phyloP scores from a whole-genome alignment of 768 basidiomycete species.

The Myochromella boudieri region DNA sequence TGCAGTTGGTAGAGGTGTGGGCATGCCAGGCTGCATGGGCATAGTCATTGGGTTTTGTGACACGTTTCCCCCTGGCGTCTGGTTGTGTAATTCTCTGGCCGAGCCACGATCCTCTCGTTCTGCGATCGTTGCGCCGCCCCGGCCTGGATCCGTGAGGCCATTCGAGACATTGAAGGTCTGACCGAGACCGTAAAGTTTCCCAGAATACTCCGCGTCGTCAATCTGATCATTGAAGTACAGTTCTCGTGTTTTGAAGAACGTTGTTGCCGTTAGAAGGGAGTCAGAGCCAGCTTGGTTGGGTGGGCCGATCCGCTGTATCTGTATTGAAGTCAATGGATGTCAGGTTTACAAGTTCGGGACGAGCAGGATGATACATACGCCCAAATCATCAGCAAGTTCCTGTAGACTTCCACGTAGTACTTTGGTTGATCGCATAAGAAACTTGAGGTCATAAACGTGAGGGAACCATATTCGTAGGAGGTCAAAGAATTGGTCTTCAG shows the following conservation, averaged over 20 bases:
- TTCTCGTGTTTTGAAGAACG: constrained; percentile 96
- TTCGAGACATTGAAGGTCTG: constrained; percentile 72
- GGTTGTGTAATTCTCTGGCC: constrained; percentile 52
- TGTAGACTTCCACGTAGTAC: constrained; percentile 87
- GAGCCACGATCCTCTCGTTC: constrained; percentile 72
- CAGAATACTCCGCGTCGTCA: constrained; percentile 80
- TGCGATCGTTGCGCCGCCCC: constrained; percentile 79
- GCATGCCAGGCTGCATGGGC: constrained; percentile 42
- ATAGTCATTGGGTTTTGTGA: constrained; percentile 50
- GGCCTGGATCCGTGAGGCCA: constrained; percentile 61
- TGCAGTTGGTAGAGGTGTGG: constrained; percentile 47
- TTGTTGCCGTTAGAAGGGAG: constrained; percentile 87
- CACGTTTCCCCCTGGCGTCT: constrained; percentile 49
- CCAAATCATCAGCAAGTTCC: constrained; percentile 94
- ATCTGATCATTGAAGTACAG: constrained; percentile 89
- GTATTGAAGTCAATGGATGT: constrained; percentile 5
- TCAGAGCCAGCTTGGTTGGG: constrained; percentile 99
- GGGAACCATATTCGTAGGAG: constrained; percentile 92
- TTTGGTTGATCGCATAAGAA: constrained; percentile 88
- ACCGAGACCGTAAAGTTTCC: constrained; percentile 81
- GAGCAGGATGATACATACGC: constrained; percentile 52
- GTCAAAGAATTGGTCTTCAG: constrained; percentile 89
- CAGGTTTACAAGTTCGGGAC: constrained; percentile 3
- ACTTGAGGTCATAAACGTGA: constrained; percentile 96
- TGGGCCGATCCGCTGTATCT: constrained; percentile 88